Percentiles rank a stretch among this genome's conserved stretches.
Evolutionary conservation across 768 basidiomycete genomes (phyloP).

Genomic region (Rhodocollybia butyracea): DNA sequence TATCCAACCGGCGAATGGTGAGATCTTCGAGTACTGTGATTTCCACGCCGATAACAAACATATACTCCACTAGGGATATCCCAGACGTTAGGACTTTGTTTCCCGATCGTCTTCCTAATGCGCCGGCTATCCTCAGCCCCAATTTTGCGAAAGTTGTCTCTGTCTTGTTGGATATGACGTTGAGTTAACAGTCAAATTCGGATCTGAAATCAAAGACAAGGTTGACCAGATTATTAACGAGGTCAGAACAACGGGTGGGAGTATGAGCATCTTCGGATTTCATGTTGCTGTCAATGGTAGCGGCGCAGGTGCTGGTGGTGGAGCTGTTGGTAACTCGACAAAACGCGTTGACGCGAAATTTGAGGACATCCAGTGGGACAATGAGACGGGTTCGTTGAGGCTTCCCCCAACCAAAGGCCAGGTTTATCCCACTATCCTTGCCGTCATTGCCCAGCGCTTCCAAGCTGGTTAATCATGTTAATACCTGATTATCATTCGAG

Average conservation of each 20-base stretch:
- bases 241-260: constrained; percentile 7
- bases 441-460: constrained; percentile 4
- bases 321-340: neutral
- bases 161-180: constrained; percentile 9
- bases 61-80: neutral
- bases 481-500: too few relatives aligned
- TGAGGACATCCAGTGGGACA: constrained; percentile 9
- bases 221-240: constrained; percentile 7
- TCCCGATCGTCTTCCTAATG: constrained; percentile 6
- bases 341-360: constrained; percentile 3
- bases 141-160: constrained; percentile 2
- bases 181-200: constrained; percentile 3
- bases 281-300: too few relatives aligned
- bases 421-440: constrained; percentile 10
- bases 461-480: too few relatives aligned
- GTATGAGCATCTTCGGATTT: constrained; percentile 9
- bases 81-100: constrained; percentile 7
- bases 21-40: neutral
- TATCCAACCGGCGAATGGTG: constrained; percentile 7
- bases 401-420: constrained; percentile 7
- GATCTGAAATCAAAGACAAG: neutral
- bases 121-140: constrained; percentile 9
- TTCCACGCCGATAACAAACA: neutral
- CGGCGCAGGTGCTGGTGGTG: too few relatives aligned
- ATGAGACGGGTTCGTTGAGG: constrained; percentile 4